These are phyloP conservation scores for Fusarium newnesense DNA, from an alignment of 2,329 filamentous ascomycete genomes.

Conservation along the genomic window DNA sequence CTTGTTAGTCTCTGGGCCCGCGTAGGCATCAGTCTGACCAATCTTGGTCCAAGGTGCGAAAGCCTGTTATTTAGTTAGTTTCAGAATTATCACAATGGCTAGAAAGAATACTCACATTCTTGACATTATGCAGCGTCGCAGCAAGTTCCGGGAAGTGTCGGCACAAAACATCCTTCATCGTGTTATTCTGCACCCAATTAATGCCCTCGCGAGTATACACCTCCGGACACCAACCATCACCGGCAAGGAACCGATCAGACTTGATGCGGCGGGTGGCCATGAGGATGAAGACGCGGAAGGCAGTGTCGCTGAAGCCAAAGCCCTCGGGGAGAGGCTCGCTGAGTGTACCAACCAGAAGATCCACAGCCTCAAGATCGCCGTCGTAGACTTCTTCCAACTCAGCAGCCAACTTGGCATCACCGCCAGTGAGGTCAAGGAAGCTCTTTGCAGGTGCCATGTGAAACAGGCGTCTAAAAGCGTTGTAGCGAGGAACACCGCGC, in stretches of 20 bases:
- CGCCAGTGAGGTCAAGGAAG: conserved; percentile 17
- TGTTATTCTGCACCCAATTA: conserved; percentile 27
- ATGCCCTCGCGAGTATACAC: conserved; percentile 24
- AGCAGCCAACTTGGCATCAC: conserved; percentile 7
- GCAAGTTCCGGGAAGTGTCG: conserved; percentile 29
- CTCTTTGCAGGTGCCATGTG: conserved; percentile 16
- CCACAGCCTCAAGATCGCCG: background rate
- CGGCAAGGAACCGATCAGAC: conserved; percentile 24
- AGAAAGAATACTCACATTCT: background rate
- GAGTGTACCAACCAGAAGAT: conserved; percentile 19
- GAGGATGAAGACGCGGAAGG: conserved; percentile 24
- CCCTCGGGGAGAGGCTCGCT: conserved; percentile 12
- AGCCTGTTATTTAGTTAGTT: conserved; percentile 4
- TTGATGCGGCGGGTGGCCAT: conserved; percentile 27
- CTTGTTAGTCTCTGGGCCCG: conserved; percentile 20
- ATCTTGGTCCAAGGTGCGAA: conserved; percentile 27
- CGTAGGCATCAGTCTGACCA: conserved; percentile 13
- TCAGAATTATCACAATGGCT: accelerated
- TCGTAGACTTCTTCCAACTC: conserved; percentile 16
- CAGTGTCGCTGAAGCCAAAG: conserved; percentile 24
- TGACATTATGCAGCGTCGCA: conserved; percentile 2
- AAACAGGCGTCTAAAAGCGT: conserved; percentile 20
- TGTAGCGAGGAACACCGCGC: conserved; percentile 23
- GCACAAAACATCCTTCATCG: conserved; percentile 25
- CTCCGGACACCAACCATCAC: conserved; percentile 25